phyloP scores from a whole-genome alignment of 306 rosid genomes.

The Quercus aquifolioides region DNA sequence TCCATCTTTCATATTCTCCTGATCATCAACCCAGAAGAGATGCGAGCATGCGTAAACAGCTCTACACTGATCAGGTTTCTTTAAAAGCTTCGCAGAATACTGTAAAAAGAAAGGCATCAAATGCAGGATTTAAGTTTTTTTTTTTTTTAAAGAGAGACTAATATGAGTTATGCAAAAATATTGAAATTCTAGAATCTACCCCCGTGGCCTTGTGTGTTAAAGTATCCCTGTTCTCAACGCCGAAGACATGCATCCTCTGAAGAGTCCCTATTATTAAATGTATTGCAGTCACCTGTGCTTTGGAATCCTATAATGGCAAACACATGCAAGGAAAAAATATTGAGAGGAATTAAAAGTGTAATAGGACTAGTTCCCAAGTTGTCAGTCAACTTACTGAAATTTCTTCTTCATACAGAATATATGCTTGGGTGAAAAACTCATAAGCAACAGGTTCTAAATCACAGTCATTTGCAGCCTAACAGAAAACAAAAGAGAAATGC shows the following conservation, averaged over 20 bases:
- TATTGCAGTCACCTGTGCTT: constrained; percentile 90
- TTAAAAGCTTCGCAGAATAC: constrained; percentile 97
- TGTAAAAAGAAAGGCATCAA: constrained; percentile 25
- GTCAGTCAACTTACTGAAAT: constrained; percentile 67
- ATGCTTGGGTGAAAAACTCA: constrained; percentile 97
- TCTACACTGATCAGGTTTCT: constrained; percentile 94
- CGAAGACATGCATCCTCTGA: constrained; percentile 98
- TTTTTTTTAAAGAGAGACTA: background rate
- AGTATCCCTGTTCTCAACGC: constrained; percentile 97
- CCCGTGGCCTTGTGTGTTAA: constrained; percentile 99
- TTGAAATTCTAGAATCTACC: constrained; percentile 48
- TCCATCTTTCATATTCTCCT: constrained; percentile 87
- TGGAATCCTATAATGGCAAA: constrained; percentile 70
- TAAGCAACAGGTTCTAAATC: constrained; percentile 95
- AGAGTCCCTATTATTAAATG: constrained; percentile 97
- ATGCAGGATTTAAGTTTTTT: background rate
- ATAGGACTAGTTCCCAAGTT: constrained; percentile 3
- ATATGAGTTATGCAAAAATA: background rate
- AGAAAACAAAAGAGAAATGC: constrained; percentile 9
- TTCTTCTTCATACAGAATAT: constrained; percentile 96
- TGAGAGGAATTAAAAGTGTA: background rate
- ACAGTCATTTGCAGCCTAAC: constrained; percentile 93
- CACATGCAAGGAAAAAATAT: constrained; percentile 1
- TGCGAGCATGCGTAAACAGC: constrained; percentile 93
- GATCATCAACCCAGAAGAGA: constrained; percentile 94